Base-by-base conservation (phyloP, 2,329 filamentous ascomycete species). In the Aspergillus ochraceus region DNA sequence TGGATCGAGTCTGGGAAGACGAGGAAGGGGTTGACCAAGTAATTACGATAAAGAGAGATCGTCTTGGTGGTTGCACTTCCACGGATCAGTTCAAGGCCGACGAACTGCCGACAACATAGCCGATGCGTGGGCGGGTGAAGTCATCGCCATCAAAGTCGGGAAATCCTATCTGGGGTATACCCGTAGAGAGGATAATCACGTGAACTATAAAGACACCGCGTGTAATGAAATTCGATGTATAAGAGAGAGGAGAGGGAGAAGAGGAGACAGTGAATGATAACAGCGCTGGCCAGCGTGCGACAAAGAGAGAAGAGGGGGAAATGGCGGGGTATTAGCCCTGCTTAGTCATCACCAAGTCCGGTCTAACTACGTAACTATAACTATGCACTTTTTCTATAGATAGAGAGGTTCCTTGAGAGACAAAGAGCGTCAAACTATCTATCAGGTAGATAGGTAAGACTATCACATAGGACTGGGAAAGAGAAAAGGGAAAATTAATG, bases 71-170 rank as follows among this genome's bases (percentile, higher is more conserved):
- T 51, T 30, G 26, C 47, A 14, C 22, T 22, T 39, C 29, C 20
- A 45, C 53, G 54, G 54, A 42, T 51, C 32, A 56, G 54, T 45
- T 32, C 19, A 47, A 55, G 29, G 54, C 54, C 54, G 54, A 55
- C 49, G 26, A 49, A 56, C 54, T 56, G 54, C 54, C 54, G 54
- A 56, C 46, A 19, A 29, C 22, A 56, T 39, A 56, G 54, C 54
- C 54, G 54, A 50, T 20, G 20, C 20, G 12, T 20, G 20, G 46
- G 54, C 54, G 46, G 54, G 20, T 50, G 47, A 56, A 56, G 54
- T 56, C 54, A 56, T 56, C 54, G 32, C 22, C 45, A 47, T 47
- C 45, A 42, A n/a, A 17, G 6, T n/a, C 36, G 14, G 36, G 36
- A 42, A 42, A n/a, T 42, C 36, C 17, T n/a, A 8, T n/a, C 36